A percentile compares a stretch with the other conserved stretches of the same genome.
phyloP scores from a whole-genome alignment of 2,329 filamentous ascomycete genomes.

The Zasmidium angulare region DNA sequence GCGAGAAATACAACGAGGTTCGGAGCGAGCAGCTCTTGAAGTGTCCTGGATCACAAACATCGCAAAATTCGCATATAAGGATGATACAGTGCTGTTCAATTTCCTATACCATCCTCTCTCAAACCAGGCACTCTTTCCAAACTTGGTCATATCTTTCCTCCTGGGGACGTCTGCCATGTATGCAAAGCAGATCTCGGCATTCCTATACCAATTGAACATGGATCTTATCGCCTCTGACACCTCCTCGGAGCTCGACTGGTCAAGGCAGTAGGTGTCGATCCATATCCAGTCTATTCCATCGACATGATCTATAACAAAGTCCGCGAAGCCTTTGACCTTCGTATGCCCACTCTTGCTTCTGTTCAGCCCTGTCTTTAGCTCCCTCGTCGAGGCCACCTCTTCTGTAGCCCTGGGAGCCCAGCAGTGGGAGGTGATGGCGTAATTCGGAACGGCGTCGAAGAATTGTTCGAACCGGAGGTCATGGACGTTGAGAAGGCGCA shows the following conservation, averaged over 20 bases:
- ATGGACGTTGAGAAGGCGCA: constrained; percentile 10
- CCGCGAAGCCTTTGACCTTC: constrained; percentile 6
- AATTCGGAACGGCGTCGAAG: constrained; percentile 2
- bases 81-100: too few relatives aligned
- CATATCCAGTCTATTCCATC: constrained; percentile 11
- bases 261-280: constrained; percentile 28
- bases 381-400: neutral
- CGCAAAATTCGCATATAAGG: too few relatives aligned
- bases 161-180: constrained; percentile 14
- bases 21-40: constrained; percentile 3
- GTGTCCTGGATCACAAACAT: neutral
- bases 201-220: constrained; percentile 25
- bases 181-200: constrained; percentile 19
- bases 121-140: neutral
- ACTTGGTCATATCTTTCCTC: neutral
- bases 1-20: constrained; percentile 1
- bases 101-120: neutral
- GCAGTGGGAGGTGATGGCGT: constrained; percentile 13
- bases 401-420: neutral
- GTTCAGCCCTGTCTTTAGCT: neutral
- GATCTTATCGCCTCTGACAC: constrained; percentile 24
- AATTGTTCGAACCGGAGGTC: constrained; percentile 1
- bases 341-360: neutral
- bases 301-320: constrained; percentile 1
- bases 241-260: constrained; percentile 20